Evolutionary conservation across 805 yeast genomes (phyloP).

Genomic region (Candida palmyrensis): DNA sequence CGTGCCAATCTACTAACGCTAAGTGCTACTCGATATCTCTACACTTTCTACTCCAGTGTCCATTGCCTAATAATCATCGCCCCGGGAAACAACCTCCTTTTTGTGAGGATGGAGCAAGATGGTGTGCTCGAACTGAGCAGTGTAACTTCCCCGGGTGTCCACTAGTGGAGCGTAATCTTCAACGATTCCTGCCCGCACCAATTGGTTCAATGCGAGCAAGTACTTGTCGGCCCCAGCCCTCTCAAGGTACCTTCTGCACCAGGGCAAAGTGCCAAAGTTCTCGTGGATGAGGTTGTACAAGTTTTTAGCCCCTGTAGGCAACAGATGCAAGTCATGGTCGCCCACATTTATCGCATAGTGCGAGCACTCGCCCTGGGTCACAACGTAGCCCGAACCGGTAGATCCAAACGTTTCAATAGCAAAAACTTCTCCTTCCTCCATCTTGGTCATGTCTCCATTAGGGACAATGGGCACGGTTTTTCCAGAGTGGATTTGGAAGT

Average conservation of each 20-base stretch:
- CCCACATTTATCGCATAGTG: conserved; percentile 74
- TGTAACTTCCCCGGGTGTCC: conserved; percentile 79
- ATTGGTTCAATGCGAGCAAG: conserved; percentile 74
- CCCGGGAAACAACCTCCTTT: conserved; percentile 92
- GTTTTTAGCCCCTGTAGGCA: conserved; percentile 63
- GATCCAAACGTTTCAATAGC: conserved; percentile 98
- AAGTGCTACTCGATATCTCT: no score
- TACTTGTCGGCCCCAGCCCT: conserved; percentile 90
- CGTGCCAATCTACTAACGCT: no score
- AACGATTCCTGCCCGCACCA: conserved; percentile 83
- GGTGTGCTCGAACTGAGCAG: conserved; percentile 97
- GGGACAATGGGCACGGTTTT: conserved; percentile 95
- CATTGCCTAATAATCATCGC: conserved; percentile 71
- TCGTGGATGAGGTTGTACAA: conserved; percentile 66
- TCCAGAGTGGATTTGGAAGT: conserved; percentile 85
- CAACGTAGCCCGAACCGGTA: conserved; percentile 90
- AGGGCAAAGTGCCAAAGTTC: conserved; percentile 91
- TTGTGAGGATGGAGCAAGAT: conserved; percentile 81
- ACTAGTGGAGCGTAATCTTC: conserved; percentile 91
- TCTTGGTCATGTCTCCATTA: conserved; percentile 88
- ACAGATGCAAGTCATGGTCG: conserved; percentile 33
- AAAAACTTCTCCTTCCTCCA: conserved; percentile 98
- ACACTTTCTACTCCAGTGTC: background rate
- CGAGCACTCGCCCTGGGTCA: conserved; percentile 85
- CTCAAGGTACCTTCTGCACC: conserved; percentile 93